These are phyloP conservation scores for Scheffersomyces amazonensis DNA, from an alignment of 805 yeast species.

Conservation along the genomic window DNA sequence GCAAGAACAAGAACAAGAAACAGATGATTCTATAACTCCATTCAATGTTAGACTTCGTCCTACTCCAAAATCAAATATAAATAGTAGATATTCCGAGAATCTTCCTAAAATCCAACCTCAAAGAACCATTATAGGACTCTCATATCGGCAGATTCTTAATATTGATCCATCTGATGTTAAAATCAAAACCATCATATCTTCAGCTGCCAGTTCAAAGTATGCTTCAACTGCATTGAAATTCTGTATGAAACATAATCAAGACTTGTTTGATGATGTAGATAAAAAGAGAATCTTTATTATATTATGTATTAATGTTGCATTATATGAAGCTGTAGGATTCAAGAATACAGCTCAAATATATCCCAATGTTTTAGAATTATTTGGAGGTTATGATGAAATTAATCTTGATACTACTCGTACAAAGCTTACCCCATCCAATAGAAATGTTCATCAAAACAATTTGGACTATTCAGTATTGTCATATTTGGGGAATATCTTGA, in stretches of 20 bases:
- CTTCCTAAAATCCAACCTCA: slow-evolving; percentile 30
- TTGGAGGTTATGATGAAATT: slow-evolving; percentile 28
- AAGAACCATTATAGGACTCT: slow-evolving; percentile 36
- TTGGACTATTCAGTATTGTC: slow-evolving; percentile 38
- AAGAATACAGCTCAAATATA: slow-evolving; percentile 19
- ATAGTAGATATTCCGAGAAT: slow-evolving; percentile 21
- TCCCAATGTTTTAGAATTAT: slow-evolving; percentile 24
- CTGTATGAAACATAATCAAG: slow-evolving; percentile 18
- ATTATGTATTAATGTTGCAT: slow-evolving; percentile 32
- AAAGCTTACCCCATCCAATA: slow-evolving; percentile 31
- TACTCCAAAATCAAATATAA: slow-evolving; percentile 14
- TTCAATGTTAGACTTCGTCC: slow-evolving; percentile 23
- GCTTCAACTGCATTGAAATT: slow-evolving; percentile 26
- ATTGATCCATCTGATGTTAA: slow-evolving; percentile 34
- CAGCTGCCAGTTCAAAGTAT: slow-evolving; percentile 26
- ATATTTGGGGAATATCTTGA: slow-evolving; percentile 34
- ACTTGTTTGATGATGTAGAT: slow-evolving; percentile 21
- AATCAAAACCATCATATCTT: slow-evolving; percentile 31
- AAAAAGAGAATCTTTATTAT: slow-evolving; percentile 20
- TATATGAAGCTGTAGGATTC: slow-evolving; percentile 34
- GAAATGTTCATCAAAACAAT: slow-evolving; percentile 29
- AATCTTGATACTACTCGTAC: slow-evolving; percentile 31
- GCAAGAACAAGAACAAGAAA: background rate
- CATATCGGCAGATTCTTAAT: slow-evolving; percentile 30
- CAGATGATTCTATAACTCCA: slow-evolving; percentile 8